phyloP scores from a whole-genome alignment of 2,329 filamentous ascomycete genomes.

The Gyromitra esculenta region DNA sequence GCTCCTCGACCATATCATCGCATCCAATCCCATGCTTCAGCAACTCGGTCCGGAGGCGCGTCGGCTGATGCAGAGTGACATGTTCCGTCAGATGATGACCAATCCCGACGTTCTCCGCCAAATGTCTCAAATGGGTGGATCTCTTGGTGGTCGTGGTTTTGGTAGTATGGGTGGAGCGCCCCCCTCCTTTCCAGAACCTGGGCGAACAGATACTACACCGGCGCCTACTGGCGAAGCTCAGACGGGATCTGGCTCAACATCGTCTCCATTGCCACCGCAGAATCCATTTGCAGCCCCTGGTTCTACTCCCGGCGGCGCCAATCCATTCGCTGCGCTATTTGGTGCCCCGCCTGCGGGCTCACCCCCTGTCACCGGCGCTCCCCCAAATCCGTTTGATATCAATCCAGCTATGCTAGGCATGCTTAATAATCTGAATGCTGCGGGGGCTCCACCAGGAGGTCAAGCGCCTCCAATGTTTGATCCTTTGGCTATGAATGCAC shows the following conservation, averaged over 20 bases:
- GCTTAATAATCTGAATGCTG: constrained; percentile 14
- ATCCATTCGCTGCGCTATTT: constrained; percentile 50
- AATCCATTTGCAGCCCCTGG: constrained; percentile 63
- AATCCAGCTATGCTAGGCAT: constrained; percentile 34
- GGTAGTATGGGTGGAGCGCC: constrained; percentile 60
- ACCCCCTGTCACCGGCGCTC: constrained; percentile 10
- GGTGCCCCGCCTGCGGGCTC: constrained; percentile 34
- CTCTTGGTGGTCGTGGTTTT: constrained; percentile 65
- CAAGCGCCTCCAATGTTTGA: constrained; percentile 31
- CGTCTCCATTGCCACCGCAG: constrained; percentile 56
- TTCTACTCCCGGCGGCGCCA: constrained; percentile 58
- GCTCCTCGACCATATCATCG: constrained; percentile 93
- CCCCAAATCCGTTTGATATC: constrained; percentile 22
- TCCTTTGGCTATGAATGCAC: constrained; percentile 40
- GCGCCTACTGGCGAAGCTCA: constrained; percentile 27
- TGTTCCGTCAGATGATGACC: constrained; percentile 91
- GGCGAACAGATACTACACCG: constrained; percentile 85
- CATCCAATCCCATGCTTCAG: constrained; percentile 84
- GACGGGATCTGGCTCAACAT: constrained; percentile 59
- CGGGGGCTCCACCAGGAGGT: constrained; percentile 17
- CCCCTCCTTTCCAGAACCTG: constrained; percentile 84
- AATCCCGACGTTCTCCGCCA: constrained; percentile 85
- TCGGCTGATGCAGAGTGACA: constrained; percentile 85
- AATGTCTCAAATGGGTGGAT: constrained; percentile 79
- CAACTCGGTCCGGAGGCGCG: constrained; percentile 77